Evolutionary conservation across 2,329 filamentous ascomycete genomes (phyloP), one percentile per base, ranked within the genome.

Genomic region (Pseudocercospora fuligena): DNA sequence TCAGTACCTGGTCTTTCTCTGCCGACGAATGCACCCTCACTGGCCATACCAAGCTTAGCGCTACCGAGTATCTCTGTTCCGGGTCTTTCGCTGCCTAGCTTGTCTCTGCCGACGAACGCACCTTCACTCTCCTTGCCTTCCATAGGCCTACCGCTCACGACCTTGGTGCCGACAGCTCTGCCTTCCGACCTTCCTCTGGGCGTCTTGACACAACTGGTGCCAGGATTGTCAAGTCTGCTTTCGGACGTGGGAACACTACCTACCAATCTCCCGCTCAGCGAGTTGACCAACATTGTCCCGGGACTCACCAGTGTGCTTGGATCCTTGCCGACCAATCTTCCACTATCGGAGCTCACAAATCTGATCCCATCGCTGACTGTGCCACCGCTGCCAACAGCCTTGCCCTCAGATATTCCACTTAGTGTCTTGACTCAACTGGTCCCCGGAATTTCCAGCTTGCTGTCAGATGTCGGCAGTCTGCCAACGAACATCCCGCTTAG

Each of bases 51-150:
- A 21, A 36, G 27, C 19, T 19, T 40, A 25, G 25, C n/a, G 3
- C n/a, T 59, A n/a, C 56, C 56, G 56, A 33, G 31, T 12, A 33
- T 33, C 31, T 33, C 31, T 33, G 31, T 33, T 33, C 27, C 21
- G 60, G 27, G 23, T 33, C 31, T 46, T 21, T 58, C 62, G 19
- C 29, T 58, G 12, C 43, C 59, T 6, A 66, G 40, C 57, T 43
- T 63, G 11, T 56, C 61, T 40, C 27, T 59, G 29, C 36, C 56
- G 4, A 29, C 36, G 8, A 57, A 31, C 27, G 25, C 29, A 12
- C 53, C 27, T n/a, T 21, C 54, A 9, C 12, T 58, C 23, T 27
- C 33, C 21, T 11, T 60, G 23, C 31, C 57, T 27, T 60, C 57
- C 6, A 5, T n/a, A 27, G 27, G 27, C 3, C 5, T 60, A 5